Evolutionary conservation across 106 monocot species (phyloP), one percentile per base, ranked within the genome.

Genomic region (Dactylorhiza incarnata): DNA sequence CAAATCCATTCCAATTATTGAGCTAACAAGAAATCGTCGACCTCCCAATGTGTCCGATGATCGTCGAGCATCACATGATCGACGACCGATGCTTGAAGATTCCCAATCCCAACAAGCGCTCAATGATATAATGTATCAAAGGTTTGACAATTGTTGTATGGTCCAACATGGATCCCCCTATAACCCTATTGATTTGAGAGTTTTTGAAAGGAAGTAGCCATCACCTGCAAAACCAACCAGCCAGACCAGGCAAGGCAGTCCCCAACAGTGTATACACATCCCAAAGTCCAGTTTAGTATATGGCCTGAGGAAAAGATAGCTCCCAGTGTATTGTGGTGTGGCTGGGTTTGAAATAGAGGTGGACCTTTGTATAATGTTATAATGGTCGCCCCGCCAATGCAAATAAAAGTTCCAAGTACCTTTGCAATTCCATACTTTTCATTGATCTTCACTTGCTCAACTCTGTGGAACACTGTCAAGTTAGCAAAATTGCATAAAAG

Each of bases 311-410:
- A 53, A 5, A 45, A 69, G 53, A 44, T 8, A 9, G 72, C 50
- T 69, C 45, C 51, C 50, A 78, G 12, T 22, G 56, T 58, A 37
- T 3, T 37, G 0, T 17, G 12, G 52, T 51, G 45, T 53, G 37
- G 19, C 65, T 55, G 20, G 37, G 37, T 37, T 37, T 37, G 37
- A 8, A 6, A 13, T 7, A 44, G 46, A 58, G 73, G 74, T 9
- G 85, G 89, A 0, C 92, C 92, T 49, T 87, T 86, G 85, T 85
- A 92, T 44, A 92, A 79, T 0, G 92, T 92, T 55, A 92, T 89
- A 19, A 92, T 73, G 37, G 37, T 37, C 3, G 37, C 37, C 37
- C 44, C 37, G 3, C 37, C 37, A 37, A 37, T 37, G 37, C 37
- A 37, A 37, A 37, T 37, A 0, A 37, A 37, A 10, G 92, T 92